These are phyloP conservation scores for Alternaria postmessia DNA, from an alignment of 2,329 filamentous ascomycete species.

Conservation along the genomic window DNA sequence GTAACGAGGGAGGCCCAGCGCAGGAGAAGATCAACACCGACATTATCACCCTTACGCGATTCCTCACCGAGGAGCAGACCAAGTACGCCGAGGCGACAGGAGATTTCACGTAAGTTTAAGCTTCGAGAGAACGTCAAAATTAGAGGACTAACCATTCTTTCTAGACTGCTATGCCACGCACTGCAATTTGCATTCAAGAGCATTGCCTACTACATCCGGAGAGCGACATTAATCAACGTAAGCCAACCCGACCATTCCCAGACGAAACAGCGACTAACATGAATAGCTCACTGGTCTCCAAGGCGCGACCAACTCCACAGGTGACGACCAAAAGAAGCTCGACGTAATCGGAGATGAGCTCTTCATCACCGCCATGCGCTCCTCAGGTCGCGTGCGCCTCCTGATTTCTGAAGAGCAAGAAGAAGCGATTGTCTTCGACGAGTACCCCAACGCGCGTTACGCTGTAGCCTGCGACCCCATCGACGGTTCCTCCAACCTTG, in stretches of 20 bases:
- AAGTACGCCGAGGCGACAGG: constrained; percentile 95
- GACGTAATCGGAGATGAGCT: constrained; percentile 99
- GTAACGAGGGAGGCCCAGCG: constrained; percentile 60
- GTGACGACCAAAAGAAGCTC: constrained; percentile 99
- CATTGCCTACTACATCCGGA: constrained; percentile 98
- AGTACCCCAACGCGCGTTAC: constrained; percentile 79
- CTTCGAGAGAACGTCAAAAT: too few species aligned
- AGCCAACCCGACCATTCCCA: constrained; percentile 12
- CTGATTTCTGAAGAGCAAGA: constrained; percentile 99
- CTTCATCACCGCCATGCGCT: constrained; percentile 94
- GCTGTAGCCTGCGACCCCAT: constrained; percentile 98
- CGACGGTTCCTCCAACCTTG: constrained; percentile 95
- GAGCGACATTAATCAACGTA: constrained; percentile 88
- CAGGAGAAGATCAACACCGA: constrained; percentile 90
- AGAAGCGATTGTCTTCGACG: constrained; percentile 84
- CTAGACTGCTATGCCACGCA: constrained; percentile 91
- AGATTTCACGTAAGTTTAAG: constrained; percentile 86
- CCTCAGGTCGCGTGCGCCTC: constrained; percentile 86
- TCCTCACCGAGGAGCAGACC: constrained; percentile 92
- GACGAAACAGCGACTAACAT: constrained; percentile 22
- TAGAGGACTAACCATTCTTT: background rate
- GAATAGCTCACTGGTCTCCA: constrained; percentile 82
- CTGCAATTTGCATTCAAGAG: constrained; percentile 99
- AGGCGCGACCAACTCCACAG: constrained; percentile 92
- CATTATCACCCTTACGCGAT: constrained; percentile 93